Evolutionary conservation across 257 asterid species (phyloP).

Genomic region (Buddleja alternifolia): DNA sequence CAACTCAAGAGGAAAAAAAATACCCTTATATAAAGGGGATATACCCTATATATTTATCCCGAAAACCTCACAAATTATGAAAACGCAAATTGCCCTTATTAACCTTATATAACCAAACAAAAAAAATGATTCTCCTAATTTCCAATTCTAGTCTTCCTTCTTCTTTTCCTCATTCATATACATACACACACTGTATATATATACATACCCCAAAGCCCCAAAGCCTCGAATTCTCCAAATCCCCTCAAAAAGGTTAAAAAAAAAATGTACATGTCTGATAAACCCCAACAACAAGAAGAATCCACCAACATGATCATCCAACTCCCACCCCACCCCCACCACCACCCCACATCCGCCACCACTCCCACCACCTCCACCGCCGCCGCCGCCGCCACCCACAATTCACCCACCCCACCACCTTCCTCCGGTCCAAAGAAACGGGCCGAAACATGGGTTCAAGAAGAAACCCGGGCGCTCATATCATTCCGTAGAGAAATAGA

Average conservation of each 20-base stretch:
- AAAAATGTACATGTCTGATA: conserved; percentile 45
- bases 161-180: neutral
- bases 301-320: conserved; percentile 51
- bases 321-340: conserved; percentile 43
- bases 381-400: conserved; percentile 35
- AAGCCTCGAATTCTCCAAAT: neutral
- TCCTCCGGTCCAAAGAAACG: conserved; percentile 70
- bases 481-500: conserved; percentile 73
- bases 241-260: neutral
- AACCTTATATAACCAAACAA: conserved; percentile 19
- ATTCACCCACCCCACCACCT: conserved; percentile 34
- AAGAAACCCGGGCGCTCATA: conserved; percentile 73
- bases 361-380: conserved; percentile 25
- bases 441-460: conserved; percentile 92
- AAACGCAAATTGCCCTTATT: neutral
- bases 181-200: neutral
- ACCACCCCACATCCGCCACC: conserved; percentile 36
- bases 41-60: too few relatives aligned
- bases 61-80: too few relatives aligned
- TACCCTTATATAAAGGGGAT: too few relatives aligned
- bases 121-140: neutral
- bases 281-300: conserved; percentile 34
- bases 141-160: neutral
- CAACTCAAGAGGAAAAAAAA: too few relatives aligned
- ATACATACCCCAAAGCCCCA: conserved; percentile 21